Conservation (phyloP, 2,329 filamentous ascomycete species). For the Emydomyces testavorans region DNA sequence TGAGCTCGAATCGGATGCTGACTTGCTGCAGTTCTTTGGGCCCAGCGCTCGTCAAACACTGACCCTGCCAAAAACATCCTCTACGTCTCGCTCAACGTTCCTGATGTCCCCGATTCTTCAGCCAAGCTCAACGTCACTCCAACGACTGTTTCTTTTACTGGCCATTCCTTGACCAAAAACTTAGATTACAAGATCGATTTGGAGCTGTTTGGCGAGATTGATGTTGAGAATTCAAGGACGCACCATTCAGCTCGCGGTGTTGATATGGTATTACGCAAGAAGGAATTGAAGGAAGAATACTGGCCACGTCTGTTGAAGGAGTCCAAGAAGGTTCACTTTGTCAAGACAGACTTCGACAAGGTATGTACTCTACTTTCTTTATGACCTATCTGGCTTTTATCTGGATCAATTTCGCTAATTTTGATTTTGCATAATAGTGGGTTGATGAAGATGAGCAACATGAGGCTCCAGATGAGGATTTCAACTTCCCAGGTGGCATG, state of each 20-base stretch:
- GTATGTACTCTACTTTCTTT: conserved; percentile 20
- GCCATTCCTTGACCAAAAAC: conserved; percentile 73
- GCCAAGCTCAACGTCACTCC: conserved; percentile 76
- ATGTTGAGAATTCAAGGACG: conserved; percentile 69
- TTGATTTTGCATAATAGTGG: conserved; percentile 46
- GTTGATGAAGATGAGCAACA: conserved; percentile 98
- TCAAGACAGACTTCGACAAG: conserved; percentile 99
- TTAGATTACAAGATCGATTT: conserved; percentile 75
- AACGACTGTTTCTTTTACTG: conserved; percentile 66
- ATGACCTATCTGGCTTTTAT: background rate
- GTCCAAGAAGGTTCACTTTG: conserved; percentile 76
- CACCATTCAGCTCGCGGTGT: conserved; percentile 81
- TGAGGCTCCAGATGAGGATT: conserved; percentile 70
- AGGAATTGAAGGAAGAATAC: conserved; percentile 86
- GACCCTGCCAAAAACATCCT: conserved; percentile 86
- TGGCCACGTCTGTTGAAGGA: conserved; percentile 95
- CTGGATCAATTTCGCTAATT: background rate
- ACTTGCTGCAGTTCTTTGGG: conserved; percentile 70
- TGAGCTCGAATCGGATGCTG: background rate
- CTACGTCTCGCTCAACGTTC: conserved; percentile 81
- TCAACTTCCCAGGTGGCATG: conserved; percentile 45
- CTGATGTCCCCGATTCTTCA: conserved; percentile 65
- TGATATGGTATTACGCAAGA: conserved; percentile 89
- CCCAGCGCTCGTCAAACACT: conserved; percentile 75
- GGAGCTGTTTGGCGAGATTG: conserved; percentile 83